Percentiles rank a stretch among this genome's conserved stretches.
phyloP scores from a whole-genome alignment of 202 grass and related monocot genomes.

The Cymbopogon flexuosus region DNA sequence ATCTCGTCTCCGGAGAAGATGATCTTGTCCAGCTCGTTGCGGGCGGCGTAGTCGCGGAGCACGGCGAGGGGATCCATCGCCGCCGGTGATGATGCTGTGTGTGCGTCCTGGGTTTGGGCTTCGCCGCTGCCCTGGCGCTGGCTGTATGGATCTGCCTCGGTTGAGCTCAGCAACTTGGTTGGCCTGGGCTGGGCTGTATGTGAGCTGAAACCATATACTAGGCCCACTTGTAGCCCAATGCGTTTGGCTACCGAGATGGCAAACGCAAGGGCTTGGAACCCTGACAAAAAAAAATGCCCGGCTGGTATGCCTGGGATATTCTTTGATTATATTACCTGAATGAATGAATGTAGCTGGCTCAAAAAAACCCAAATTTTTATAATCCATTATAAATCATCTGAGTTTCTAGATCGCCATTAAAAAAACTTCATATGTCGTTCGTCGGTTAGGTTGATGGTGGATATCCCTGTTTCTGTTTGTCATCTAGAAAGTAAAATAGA shows the following conservation, averaged over 20 bases:
- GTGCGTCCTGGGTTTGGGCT: neutral
- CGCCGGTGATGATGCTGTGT: neutral
- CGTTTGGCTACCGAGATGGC: neutral
- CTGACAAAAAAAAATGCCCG: too few relatives aligned
- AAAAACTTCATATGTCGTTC: too few relatives aligned
- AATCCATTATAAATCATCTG: too few relatives aligned
- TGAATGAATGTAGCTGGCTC: too few relatives aligned
- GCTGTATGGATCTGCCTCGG: neutral
- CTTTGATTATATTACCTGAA: too few relatives aligned
- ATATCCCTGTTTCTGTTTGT: too few relatives aligned
- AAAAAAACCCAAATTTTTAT: too few relatives aligned
- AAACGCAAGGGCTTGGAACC: too few relatives aligned
- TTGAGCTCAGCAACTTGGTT: neutral
- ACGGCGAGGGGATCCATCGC: conserved; percentile 82
- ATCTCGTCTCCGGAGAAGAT: conserved; percentile 62
- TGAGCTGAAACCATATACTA: neutral
- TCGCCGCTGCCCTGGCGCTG: neutral
- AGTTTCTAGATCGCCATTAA: too few relatives aligned
- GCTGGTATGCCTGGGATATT: too few relatives aligned
- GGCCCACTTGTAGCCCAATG: neutral
- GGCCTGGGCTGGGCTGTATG: neutral
- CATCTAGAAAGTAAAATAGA: too few relatives aligned
- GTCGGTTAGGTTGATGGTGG: too few relatives aligned
- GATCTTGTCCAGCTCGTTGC: conserved; percentile 66
- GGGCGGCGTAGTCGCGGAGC: conserved; percentile 74